phyloP scores from a whole-genome alignment of 176 grass and related monocot genomes.

The Typha latifolia region DNA sequence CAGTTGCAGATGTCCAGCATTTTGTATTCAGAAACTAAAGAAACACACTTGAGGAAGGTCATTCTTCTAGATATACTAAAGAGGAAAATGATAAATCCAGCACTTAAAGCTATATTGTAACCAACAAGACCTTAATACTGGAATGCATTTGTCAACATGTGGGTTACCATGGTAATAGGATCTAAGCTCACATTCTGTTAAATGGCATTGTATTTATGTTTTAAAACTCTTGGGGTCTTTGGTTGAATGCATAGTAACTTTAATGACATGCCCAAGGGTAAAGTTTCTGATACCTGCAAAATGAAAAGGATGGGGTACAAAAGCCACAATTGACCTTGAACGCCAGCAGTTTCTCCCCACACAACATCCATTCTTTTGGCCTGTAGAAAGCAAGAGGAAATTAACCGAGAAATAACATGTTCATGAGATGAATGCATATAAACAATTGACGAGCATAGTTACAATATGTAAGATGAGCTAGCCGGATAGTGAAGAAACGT shows the following conservation, averaged over 20 bases:
- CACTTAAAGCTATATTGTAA: neutral
- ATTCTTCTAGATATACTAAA: neutral
- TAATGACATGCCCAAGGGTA: neutral
- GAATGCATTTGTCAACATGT: too few relatives aligned
- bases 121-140: too few relatives aligned
- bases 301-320: conserved; percentile 80
- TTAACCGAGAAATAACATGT: neutral
- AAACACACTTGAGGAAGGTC: neutral
- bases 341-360: conserved; percentile 98
- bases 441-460: too few relatives aligned
- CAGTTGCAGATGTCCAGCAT: neutral
- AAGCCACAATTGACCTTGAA: conserved; percentile 92
- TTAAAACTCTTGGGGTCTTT: neutral
- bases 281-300: conserved; percentile 54
- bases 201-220: too few relatives aligned
- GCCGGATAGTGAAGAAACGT: too few relatives aligned
- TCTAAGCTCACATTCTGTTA: too few relatives aligned
- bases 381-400: conserved; percentile 32
- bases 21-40: neutral
- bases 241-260: neutral
- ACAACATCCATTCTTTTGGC: conserved; percentile 98
- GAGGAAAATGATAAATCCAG: neutral
- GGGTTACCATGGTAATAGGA: neutral
- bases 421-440: neutral
- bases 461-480: too few relatives aligned